Conservation (phyloP, 495 filamentous ascomycete genomes). For the Amphirosellinia nigrospora region DNA sequence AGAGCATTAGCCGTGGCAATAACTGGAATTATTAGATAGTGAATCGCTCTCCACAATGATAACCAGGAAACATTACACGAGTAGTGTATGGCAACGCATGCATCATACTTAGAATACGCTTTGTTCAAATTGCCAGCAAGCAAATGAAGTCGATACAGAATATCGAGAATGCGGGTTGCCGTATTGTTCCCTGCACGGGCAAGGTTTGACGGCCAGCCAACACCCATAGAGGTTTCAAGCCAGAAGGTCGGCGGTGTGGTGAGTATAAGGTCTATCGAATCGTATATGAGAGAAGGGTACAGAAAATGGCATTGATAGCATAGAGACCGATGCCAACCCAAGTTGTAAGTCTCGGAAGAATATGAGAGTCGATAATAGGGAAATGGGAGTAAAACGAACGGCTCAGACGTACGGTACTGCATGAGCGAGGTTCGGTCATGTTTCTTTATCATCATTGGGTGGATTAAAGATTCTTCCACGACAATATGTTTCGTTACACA, state of each 20-base stretch:
- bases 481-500: constrained; percentile 19
- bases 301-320: neutral
- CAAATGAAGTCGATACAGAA: neutral
- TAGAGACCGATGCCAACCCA: neutral
- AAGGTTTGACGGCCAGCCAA: constrained; percentile 10
- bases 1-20: neutral
- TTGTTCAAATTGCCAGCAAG: constrained; percentile 11
- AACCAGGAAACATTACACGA: neutral
- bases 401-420: neutral
- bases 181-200: constrained; percentile 23
- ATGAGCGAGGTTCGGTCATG: neutral
- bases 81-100: constrained; percentile 15
- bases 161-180: constrained; percentile 22
- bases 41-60: neutral
- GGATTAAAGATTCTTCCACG: constrained; percentile 10
- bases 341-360: neutral
- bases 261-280: neutral
- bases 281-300: constrained; percentile 4
- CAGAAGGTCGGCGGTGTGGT: neutral
- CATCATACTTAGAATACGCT: constrained; percentile 11
- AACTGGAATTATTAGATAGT: neutral
- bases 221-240: neutral
- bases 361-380: neutral
- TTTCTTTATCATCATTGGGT: neutral
- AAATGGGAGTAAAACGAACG: neutral